A percentile compares a stretch with the other conserved stretches of the same genome.
Conservation (phyloP, 1,139 yeast species). For the Kodamaea sp. region DNA sequence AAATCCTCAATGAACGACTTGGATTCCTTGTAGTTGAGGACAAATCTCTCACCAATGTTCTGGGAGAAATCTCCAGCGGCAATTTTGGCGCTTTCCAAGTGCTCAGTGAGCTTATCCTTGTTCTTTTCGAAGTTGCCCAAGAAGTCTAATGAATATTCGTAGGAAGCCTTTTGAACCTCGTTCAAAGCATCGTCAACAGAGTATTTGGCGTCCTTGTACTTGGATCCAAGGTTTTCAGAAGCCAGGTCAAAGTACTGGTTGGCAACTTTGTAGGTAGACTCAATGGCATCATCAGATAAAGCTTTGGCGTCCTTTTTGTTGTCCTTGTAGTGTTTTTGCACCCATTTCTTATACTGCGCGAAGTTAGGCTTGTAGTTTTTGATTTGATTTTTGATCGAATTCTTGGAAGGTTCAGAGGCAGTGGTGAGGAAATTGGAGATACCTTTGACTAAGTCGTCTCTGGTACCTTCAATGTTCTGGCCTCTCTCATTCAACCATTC, state of each 20-base stretch:
- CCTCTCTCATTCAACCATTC: conserved; percentile 28
- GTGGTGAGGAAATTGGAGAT: conserved; percentile 3
- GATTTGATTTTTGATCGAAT: conserved; percentile 15
- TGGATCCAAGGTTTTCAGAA: conserved; percentile 26
- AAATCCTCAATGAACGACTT: conserved; percentile 21
- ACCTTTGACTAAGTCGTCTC: conserved; percentile 22
- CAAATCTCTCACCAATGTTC: conserved; percentile 7
- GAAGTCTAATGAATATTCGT: conserved; percentile 21
- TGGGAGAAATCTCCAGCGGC: conserved; percentile 17
- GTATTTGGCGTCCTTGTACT: conserved; percentile 20
- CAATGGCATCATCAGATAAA: conserved; percentile 24
- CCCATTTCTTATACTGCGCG: conserved; percentile 18
- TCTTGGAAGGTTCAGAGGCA: conserved; percentile 1
- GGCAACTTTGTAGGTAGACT: conserved; percentile 24
- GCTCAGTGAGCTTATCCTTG: conserved; percentile 13
- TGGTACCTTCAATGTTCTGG: conserved; percentile 23
- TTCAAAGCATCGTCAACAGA: conserved; percentile 24
- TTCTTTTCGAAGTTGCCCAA: conserved; percentile 15
- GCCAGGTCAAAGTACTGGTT: conserved; percentile 46
- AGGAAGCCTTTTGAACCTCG: conserved; percentile 23
- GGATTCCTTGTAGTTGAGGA: conserved; percentile 11
- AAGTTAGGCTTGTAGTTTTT: conserved; percentile 22
- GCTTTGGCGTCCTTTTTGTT: conserved; percentile 11
- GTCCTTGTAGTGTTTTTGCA: conserved; percentile 9
- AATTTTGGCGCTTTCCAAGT: conserved; percentile 18